Evolutionary conservation across 495 filamentous ascomycete genomes (phyloP).

Genomic region (Tuber borchii): DNA sequence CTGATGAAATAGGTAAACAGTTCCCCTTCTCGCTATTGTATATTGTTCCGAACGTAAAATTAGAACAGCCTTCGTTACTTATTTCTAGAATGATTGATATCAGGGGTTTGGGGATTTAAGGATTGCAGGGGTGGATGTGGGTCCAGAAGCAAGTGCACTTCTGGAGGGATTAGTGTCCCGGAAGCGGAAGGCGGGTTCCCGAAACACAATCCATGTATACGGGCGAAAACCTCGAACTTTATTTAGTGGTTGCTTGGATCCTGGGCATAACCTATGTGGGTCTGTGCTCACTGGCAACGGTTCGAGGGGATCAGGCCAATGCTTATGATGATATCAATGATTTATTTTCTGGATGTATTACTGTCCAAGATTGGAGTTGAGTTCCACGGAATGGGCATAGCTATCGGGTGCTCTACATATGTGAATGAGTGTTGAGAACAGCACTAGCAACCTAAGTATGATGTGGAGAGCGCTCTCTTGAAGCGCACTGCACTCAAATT

Average conservation of each 20-base stretch:
- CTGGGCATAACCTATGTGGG: neutral
- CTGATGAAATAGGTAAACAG: neutral
- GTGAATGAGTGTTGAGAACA: neutral
- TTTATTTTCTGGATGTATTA: neutral
- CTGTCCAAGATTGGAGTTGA: neutral
- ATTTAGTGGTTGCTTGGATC: neutral
- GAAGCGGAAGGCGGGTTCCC: neutral
- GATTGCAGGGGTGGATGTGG: neutral
- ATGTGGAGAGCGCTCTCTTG: neutral
- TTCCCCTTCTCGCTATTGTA: neutral
- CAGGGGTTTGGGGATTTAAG: neutral
- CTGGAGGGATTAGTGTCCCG: neutral
- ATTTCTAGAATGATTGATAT: neutral
- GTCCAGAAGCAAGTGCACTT: neutral
- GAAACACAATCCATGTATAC: neutral
- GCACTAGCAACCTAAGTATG: neutral
- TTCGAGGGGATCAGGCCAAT: neutral
- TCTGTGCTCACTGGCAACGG: neutral
- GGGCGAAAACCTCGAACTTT: neutral
- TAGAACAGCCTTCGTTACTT: neutral
- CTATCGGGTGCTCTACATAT: neutral
- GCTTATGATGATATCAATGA: neutral
- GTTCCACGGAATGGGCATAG: neutral
- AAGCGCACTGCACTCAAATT: neutral
- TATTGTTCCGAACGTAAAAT: neutral